phyloP scores from a whole-genome alignment of 1,284 basidiomycete genomes.

The Cryptococcus maquisensis region DNA sequence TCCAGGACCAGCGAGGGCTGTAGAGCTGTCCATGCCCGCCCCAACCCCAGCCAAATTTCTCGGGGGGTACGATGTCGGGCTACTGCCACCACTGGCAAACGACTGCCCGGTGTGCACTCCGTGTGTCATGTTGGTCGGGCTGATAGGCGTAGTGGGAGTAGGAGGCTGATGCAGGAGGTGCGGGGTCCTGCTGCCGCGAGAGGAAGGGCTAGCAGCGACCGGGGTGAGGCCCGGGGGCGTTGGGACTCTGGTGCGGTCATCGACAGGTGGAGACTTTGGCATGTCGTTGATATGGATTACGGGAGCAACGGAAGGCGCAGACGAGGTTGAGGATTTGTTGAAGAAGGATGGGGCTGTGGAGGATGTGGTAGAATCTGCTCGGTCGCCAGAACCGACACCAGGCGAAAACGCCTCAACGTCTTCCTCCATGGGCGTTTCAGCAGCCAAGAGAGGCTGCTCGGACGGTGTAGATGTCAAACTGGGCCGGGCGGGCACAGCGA shows the following conservation, averaged over 20 bases:
- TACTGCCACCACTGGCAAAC: neutral
- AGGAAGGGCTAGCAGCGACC: slow-evolving; percentile 3
- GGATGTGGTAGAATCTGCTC: neutral
- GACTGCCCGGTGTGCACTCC: neutral
- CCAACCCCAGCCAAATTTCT: neutral
- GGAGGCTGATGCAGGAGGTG: neutral
- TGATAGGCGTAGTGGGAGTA: slow-evolving; percentile 3
- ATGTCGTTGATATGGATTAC: slow-evolving; percentile 15
- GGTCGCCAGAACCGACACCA: neutral
- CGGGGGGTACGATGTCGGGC: neutral
- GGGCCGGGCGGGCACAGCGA: slow-evolving; percentile 5
- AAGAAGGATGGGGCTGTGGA: neutral
- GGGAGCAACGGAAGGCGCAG: slow-evolving; percentile 4
- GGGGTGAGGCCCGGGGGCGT: neutral
- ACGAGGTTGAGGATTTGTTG: neutral
- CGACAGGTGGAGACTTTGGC: slow-evolving; percentile 12
- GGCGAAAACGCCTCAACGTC: neutral
- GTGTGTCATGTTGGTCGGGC: slow-evolving; percentile 1
- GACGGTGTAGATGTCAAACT: slow-evolving; percentile 11
- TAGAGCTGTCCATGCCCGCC: neutral
- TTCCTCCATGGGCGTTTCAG: neutral
- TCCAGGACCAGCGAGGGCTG: neutral
- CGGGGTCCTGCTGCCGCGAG: neutral
- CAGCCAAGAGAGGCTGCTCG: slow-evolving; percentile 3
- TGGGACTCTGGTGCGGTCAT: slow-evolving; percentile 2